Base-by-base conservation (phyloP, 2,329 filamentous ascomycete genomes). In the Remersonia thermophila region DNA sequence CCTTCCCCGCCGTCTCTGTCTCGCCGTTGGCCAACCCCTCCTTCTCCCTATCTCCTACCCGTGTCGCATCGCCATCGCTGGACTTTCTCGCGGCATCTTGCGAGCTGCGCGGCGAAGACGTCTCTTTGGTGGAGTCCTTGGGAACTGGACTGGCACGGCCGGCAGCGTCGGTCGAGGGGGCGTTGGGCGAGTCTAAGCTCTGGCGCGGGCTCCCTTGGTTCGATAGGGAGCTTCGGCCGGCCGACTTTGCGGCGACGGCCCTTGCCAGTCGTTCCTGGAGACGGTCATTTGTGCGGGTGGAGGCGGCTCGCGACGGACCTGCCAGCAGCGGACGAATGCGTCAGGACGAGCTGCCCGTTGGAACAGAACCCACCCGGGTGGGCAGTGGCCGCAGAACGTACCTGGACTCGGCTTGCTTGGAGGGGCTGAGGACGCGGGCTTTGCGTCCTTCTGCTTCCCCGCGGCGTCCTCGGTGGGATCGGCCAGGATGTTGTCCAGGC, bases 241-340 rank as follows among this genome's bases (percentile, higher is more conserved):
- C 61, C 39, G 51, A 41, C 52, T 81, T 84, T 40, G 80, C 80
- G 3, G 80, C 84, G 50, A 95, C 75, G 20, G 87, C 91, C 52
- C 84, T 83, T 20, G 89, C 89, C 41, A 98, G 68, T 43, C 86
- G 73, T 55, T 94, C 87, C 54, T 95, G 87, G 30, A 98, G 66
- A 35, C 86, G 76, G 49, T 93, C 86, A 58, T 85, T 91, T 42
- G 72, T 65, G 46, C 75, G 63, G 30, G 52, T 71, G 43, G 71
- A 74, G 4, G 80, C 80, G 15, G 79, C 70, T 52, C 80, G 71
- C 34, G 80, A 77, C 37, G 69, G 59, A 41, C 55, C 63, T 65
- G 32, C 45, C 26, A 32, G 17, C 11, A 42, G 20, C 5, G 20
- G 50, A 16, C 43, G 44, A 17, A 40, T 42, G 18, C 39, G 48